Evolutionary conservation across 495 filamentous ascomycete genomes (phyloP), one percentile per base, ranked within the genome.

Genomic region (Corynascus novoguineensis): DNA sequence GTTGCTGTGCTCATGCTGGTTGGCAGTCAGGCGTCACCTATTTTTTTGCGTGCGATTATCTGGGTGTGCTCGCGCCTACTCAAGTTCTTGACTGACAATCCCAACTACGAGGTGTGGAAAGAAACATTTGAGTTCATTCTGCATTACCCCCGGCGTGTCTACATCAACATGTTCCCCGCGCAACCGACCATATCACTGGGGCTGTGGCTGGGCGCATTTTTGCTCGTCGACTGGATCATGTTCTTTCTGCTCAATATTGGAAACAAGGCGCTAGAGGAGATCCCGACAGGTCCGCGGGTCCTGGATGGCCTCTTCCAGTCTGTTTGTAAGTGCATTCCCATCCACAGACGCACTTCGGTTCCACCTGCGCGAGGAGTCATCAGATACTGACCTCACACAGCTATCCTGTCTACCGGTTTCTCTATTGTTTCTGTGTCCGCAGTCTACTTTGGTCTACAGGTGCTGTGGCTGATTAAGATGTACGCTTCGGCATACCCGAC

Each of bases 391-490:
- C 24, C 4, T 25, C 60, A 52, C n/a, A n/a, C 42, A 75, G 87
- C 88, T 53, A 88, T 95, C 0, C 86, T 90, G 9, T 82, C 82
- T 19, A 90, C 88, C 15, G 91, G 91, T 2, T 95, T 95, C 70
- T 90, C 89, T 61, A 84, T 96, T 44, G 84, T 96, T 40, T 67
- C 76, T 5, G 90, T 95, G 38, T 66, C 88, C 12, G 74, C 76
- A 21, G 73, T 92, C 5, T 85, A 83, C 24, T 85, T 90, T 53
- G 83, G 83, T 3, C 73, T 95, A 1, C 86, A 91, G 58, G 78
- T 90, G 15, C 75, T 93, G 22, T 95, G 95, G 68, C 82, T 91
- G 22, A 80, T 93, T 31, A 95, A 95, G 90, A 95, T 95, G 88
- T 95, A 93, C 68, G 87, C 90, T 60, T 85, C 87, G 27, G 79